Base-by-base conservation (phyloP, 2,329 filamentous ascomycete species). In the Orbilia javanica region DNA sequence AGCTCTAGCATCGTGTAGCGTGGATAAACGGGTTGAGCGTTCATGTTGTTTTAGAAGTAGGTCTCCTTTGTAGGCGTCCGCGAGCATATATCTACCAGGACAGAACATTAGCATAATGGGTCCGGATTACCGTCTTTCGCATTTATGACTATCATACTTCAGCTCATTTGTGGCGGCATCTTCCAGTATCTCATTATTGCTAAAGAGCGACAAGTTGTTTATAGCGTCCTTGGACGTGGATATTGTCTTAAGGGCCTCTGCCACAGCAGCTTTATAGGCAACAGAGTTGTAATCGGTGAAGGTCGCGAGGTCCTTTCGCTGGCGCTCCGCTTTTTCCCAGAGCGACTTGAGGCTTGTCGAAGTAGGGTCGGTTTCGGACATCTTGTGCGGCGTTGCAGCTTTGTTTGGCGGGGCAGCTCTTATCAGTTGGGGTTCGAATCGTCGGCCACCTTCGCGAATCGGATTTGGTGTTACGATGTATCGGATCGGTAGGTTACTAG, bases 81-180 rank as follows among this genome's bases (percentile, higher is more conserved):
- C 88, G 22, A 93, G 88, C 79, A 99, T 88, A 84, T 95, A 92
- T 82, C 89, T 91, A 60, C 18, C 25, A 36, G 27, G 15, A 22
- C 1, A 1, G 15, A n/a, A 8, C 8, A 22, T 57, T 39, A 57
- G 52, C n/a, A 57, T 22, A 36, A 7, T 7, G 31, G 50, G 18
- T 31, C 46, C 36, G 10, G 10, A 53, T 48, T 22, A 36, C 39
- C 46, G 7, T 31, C 39, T 34, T 6, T 42, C 39, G 1, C 34
- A 57, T 15, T 15, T 44, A 44, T 39, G 53, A 15, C 18, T 1
- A 44, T 7, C 22, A 76, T 86, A 97, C 85, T 93, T 93, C 34
- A 99, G 85, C 82, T 97, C 91, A n/a, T 88, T 87, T 0, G 95
- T 96, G 13, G 92, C 87, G 34, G 97, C 86, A 85, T 99, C 96